Base-by-base conservation (phyloP, 2,329 filamentous ascomycete genomes). In the Verticillium albo-atrum region DNA sequence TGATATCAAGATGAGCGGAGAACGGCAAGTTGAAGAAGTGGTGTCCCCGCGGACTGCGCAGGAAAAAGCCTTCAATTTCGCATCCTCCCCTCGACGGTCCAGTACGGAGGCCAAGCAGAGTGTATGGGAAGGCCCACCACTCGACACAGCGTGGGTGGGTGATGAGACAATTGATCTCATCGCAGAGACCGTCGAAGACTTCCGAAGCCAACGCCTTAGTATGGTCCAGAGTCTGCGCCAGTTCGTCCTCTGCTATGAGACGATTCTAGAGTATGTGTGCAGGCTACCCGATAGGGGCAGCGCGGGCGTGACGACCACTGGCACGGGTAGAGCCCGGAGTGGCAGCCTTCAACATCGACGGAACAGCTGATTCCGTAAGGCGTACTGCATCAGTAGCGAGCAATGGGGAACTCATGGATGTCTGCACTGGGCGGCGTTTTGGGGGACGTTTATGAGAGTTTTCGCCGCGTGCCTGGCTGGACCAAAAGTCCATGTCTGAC, bases 171-270 rank as follows among this genome's bases (percentile, higher is more conserved):
- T 90, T 2, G 95, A 99, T 71, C 74, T 98, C 61, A 87, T 99
- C 54, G 88, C 91, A 63, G 88, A 87, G 71, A 95, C 93, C 0
- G 94, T 99, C 1, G 90, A 95, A 67, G 92, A 97, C 67, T 97
- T 99, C 73, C 82, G 95, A 59, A 80, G 83, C 55, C 95, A 99
- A 76, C 81, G 95, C 64, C 77, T 97, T 23, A 97, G 92, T 74
- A 99, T 98, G 93, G 94, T 99, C 51, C 95, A 98, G 75, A 97
- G 90, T 68, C 77, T 98, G 60, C 82, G 91, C 62, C 95, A 99
- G 72, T 98, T 90, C 75, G 94, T 97, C 55, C 85, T 99, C 34
- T 99, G 95, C 74, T 99, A 99, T 73, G 95, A 99, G 77, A 96
- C 91, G 47, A 83, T 98, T 6, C 77, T 96, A 58, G 94, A 98